phyloP scores from a whole-genome alignment of 2,329 filamentous ascomycete species.

The Cercospora zeae-maydis region DNA sequence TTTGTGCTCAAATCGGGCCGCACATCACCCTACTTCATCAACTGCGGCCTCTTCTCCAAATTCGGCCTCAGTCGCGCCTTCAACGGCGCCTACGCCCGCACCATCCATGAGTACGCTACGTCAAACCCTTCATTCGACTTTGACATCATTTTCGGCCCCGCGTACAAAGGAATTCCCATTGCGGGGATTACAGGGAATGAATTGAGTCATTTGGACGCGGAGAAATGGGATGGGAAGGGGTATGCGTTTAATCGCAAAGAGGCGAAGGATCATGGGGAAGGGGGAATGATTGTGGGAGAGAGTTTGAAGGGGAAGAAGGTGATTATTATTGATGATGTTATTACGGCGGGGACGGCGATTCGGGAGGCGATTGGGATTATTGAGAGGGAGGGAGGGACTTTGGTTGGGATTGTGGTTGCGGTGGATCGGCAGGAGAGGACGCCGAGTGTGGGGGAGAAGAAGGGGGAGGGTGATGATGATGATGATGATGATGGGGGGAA shows the following conservation, averaged over 20 bases:
- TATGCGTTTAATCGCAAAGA: constrained; percentile 97
- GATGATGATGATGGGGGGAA: constrained; percentile 62
- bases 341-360: constrained; percentile 92
- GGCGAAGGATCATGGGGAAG: constrained; percentile 92
- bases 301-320: constrained; percentile 79
- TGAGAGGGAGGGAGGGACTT: constrained; percentile 73
- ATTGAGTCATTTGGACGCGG: constrained; percentile 65
- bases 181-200: constrained; percentile 72
- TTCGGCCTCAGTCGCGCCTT: constrained; percentile 74
- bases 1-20: constrained; percentile 92
- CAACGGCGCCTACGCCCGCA: constrained; percentile 72
- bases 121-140: constrained; percentile 53
- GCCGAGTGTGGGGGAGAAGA: constrained; percentile 48
- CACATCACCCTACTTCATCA: constrained; percentile 94
- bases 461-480: constrained; percentile 35
- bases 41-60: constrained; percentile 85
- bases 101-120: constrained; percentile 48
- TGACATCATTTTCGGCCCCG: constrained; percentile 88
- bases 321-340: constrained; percentile 92
- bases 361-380: constrained; percentile 90
- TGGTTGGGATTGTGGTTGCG: constrained; percentile 84
- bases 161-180: constrained; percentile 97
- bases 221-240: constrained; percentile 64
- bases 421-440: constrained; percentile 85
- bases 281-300: constrained; percentile 86